Evolutionary conservation across 768 basidiomycete species (phyloP).

Genomic region (Suillus weaverae): DNA sequence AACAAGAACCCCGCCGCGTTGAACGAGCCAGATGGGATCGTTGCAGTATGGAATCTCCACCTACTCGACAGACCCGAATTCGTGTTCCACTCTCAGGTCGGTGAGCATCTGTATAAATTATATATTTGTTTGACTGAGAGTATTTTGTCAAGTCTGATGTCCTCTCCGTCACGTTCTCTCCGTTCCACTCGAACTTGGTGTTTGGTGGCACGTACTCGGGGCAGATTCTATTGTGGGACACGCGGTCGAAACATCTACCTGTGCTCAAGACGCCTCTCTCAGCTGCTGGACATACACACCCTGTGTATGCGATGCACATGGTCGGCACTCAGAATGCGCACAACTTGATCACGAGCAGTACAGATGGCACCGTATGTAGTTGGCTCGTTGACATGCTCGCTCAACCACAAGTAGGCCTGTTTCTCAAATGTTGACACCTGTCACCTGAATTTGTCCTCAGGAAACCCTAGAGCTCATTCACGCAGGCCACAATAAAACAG

Average conservation of each 20-base stretch:
- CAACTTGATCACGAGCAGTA: constrained; percentile 94
- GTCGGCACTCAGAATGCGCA: constrained; percentile 99
- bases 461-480: constrained; percentile 93
- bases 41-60: constrained; percentile 97
- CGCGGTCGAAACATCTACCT: constrained; percentile 92
- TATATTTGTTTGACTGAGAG: constrained; percentile 6
- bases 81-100: constrained; percentile 95
- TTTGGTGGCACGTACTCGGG: constrained; percentile 99
- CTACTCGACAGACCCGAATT: constrained; percentile 95
- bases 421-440: background rate
- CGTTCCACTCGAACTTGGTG: constrained; percentile 95
- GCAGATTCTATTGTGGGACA: constrained; percentile 98
- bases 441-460: constrained; percentile 38
- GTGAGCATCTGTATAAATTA: constrained; percentile 23
- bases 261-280: constrained; percentile 96
- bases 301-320: constrained; percentile 98
- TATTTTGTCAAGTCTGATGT: constrained; percentile 79
- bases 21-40: constrained; percentile 96
- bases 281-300: constrained; percentile 96
- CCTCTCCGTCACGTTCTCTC: constrained; percentile 93
- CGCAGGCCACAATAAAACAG: constrained; percentile 92
- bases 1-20: constrained; percentile 94
- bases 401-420: constrained; percentile 77
- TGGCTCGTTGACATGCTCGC: constrained; percentile 99
- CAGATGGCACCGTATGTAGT: constrained; percentile 95